phyloP scores from a whole-genome alignment of 495 filamentous ascomycete species.

The Daldinia vernicosa region DNA sequence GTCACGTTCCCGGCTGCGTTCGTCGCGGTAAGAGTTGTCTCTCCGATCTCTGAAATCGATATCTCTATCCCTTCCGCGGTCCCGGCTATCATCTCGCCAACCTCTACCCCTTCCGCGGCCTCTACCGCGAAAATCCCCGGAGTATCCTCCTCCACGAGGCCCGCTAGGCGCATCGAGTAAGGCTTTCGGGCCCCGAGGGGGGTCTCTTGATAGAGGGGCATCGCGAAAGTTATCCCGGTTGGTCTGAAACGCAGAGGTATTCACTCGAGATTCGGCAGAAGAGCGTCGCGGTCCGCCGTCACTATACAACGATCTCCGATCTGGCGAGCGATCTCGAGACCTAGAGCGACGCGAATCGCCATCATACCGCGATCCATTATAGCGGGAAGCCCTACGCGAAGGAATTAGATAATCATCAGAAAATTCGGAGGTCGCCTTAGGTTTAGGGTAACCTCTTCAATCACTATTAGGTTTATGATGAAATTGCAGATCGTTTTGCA shows the following conservation, averaged over 20 bases:
- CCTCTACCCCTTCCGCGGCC: slow-evolving; percentile 58
- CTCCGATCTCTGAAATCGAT: slow-evolving; percentile 61
- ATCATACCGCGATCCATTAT: slow-evolving; percentile 56
- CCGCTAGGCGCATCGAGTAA: slow-evolving; percentile 71
- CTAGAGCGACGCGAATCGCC: slow-evolving; percentile 59
- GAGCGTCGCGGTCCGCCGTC: slow-evolving; percentile 59
- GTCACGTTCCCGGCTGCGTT: slow-evolving; percentile 58
- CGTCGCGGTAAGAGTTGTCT: slow-evolving; percentile 58
- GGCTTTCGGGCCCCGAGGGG: slow-evolving; percentile 77
- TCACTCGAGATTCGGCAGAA: slow-evolving; percentile 59
- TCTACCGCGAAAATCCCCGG: slow-evolving; percentile 57
- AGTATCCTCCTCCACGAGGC: slow-evolving; percentile 59
- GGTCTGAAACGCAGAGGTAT: slow-evolving; percentile 55
- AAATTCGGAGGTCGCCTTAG: background rate
- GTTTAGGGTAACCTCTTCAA: background rate
- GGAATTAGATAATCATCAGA: slow-evolving; percentile 17
- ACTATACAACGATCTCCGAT: slow-evolving; percentile 59
- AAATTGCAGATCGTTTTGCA: background rate
- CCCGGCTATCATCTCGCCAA: slow-evolving; percentile 68
- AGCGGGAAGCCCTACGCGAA: slow-evolving; percentile 53
- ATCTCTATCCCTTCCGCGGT: slow-evolving; percentile 67
- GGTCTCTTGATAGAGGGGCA: slow-evolving; percentile 54
- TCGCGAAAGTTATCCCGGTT: slow-evolving; percentile 61
- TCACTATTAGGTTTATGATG: background rate
- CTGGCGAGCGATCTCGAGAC: slow-evolving; percentile 68